Conservation (phyloP, 805 yeast genomes). For the Kregervanrija delftensis region DNA sequence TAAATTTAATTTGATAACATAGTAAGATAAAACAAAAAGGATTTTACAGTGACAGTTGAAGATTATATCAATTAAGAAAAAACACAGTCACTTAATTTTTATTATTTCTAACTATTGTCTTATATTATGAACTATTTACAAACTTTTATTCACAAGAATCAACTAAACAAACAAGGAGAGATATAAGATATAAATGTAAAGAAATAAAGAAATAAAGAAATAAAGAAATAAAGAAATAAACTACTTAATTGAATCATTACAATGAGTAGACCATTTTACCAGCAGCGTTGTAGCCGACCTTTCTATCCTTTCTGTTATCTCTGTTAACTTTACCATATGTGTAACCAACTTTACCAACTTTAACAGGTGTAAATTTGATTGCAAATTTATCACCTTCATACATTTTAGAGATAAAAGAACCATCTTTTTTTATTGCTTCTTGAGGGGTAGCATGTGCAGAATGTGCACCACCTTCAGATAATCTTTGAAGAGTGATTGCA, state of each 20-base stretch:
- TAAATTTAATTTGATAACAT: too few relatives aligned
- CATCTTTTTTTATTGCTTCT: constrained; percentile 15
- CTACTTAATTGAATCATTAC: not conserved
- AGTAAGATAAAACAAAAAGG: too few relatives aligned
- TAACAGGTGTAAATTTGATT: constrained; percentile 70
- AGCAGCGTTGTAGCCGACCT: constrained; percentile 58
- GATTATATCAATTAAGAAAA: too few relatives aligned
- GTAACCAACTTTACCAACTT: constrained; percentile 80
- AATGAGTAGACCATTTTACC: constrained; percentile 44
- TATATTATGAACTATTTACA: too few relatives aligned
- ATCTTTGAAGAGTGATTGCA: constrained; percentile 60
- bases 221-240: too few relatives aligned
- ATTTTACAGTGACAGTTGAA: too few relatives aligned
- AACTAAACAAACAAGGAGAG: too few relatives aligned
- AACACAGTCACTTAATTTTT: too few relatives aligned
- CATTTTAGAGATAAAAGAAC: constrained; percentile 48
- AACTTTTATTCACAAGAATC: too few relatives aligned
- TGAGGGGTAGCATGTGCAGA: constrained; percentile 25
- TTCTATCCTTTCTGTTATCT: constrained; percentile 83
- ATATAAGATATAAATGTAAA: too few relatives aligned
- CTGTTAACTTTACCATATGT: constrained; percentile 89
- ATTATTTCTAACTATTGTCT: too few relatives aligned
- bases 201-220: too few relatives aligned
- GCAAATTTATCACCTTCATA: constrained; percentile 62
- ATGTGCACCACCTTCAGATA: constrained; percentile 54